Conservation (phyloP, 495 filamentous ascomycete genomes). For the Tuber umbilicatum region DNA sequence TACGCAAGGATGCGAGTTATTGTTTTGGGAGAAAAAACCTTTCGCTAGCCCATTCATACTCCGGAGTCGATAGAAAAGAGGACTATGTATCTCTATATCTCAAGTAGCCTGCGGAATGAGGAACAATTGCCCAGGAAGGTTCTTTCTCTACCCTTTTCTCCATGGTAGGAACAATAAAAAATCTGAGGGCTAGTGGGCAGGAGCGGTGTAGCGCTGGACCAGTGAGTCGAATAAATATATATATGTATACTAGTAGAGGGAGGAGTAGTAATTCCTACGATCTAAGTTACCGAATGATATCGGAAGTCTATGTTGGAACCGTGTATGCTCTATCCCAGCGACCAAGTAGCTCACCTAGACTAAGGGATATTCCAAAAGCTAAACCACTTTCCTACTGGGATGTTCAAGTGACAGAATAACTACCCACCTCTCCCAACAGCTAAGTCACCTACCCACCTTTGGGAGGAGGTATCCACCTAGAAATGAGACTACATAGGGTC, state of each 20-base stretch:
- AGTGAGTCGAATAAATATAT: neutral
- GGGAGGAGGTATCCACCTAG: neutral
- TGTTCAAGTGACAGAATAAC: neutral
- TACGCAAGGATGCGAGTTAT: neutral
- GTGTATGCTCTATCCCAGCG: neutral
- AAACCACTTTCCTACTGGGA: neutral
- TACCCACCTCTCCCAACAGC: neutral
- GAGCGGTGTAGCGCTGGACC: neutral
- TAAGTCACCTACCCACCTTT: neutral
- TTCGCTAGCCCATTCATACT: neutral
- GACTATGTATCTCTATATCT: neutral
- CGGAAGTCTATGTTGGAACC: neutral
- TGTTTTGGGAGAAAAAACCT: neutral
- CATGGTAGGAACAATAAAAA: neutral
- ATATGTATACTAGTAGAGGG: neutral
- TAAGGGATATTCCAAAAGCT: neutral
- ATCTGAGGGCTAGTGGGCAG: neutral
- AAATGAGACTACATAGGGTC: neutral
- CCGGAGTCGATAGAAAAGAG: neutral
- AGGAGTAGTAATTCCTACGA: neutral
- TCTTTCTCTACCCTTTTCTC: too few species aligned
- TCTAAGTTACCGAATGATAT: neutral
- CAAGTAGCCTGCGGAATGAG: neutral
- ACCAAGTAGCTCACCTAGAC: neutral
- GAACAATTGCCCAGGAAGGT: neutral